Percentiles rank a stretch among this genome's conserved stretches.
Evolutionary conservation across 805 yeast species (phyloP).

Genomic region (Candida patagonica): DNA sequence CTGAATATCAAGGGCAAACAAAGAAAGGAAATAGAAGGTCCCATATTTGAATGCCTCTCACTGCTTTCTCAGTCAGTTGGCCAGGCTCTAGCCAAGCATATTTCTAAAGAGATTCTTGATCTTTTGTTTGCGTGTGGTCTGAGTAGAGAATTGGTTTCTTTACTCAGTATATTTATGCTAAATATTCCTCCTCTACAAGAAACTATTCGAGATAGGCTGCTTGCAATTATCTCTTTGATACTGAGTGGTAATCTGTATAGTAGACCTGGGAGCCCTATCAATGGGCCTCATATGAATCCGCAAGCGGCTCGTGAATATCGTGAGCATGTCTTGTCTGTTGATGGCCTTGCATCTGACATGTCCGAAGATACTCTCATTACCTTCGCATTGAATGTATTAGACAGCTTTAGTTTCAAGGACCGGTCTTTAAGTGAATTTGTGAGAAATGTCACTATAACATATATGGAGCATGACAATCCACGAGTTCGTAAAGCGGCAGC

Average conservation of each 20-base stretch:
- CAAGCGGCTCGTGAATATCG: slow-evolving; percentile 71
- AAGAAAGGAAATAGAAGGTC: slow-evolving; percentile 66
- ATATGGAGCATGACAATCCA: slow-evolving; percentile 71
- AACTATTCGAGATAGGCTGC: slow-evolving; percentile 58
- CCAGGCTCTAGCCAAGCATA: slow-evolving; percentile 81
- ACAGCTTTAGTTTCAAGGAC: slow-evolving; percentile 63
- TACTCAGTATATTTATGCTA: slow-evolving; percentile 55
- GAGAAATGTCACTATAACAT: slow-evolving; percentile 70
- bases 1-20: slow-evolving; percentile 47
- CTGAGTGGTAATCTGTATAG: slow-evolving; percentile 73
- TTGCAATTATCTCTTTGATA: slow-evolving; percentile 63
- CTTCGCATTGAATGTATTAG: slow-evolving; percentile 71
- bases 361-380: slow-evolving; percentile 47
- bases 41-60: slow-evolving; percentile 81
- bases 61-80: slow-evolving; percentile 85
- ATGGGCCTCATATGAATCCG: slow-evolving; percentile 48
- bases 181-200: slow-evolving; percentile 75
- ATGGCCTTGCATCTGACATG: slow-evolving; percentile 46
- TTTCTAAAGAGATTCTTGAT: slow-evolving; percentile 72
- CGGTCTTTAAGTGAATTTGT: slow-evolving; percentile 82
- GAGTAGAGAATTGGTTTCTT: slow-evolving; percentile 72
- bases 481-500: slow-evolving; percentile 80
- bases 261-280: slow-evolving; percentile 72
- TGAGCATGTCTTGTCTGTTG: slow-evolving; percentile 60
- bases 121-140: slow-evolving; percentile 74